Conservation (phyloP, 768 basidiomycete genomes). For the Naganishia vaughanmartiniae region DNA sequence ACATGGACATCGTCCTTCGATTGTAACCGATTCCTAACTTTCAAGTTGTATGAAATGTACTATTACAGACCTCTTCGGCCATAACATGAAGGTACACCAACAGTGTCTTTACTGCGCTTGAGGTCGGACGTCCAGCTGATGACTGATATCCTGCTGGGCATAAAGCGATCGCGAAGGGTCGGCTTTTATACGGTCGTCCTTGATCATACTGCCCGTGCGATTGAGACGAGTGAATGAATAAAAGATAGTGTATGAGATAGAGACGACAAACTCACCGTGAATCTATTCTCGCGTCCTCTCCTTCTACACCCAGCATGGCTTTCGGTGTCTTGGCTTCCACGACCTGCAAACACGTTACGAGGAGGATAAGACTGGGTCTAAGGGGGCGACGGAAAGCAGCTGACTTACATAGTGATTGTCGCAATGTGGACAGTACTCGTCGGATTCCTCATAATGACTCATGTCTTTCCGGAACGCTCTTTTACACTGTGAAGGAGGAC, state of each 20-base stretch:
- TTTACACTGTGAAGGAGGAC: constrained; percentile 43
- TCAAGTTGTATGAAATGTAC: constrained; percentile 6
- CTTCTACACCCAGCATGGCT: constrained; percentile 78
- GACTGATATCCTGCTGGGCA: constrained; percentile 39
- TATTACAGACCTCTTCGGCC: not conserved
- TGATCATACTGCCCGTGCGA: constrained; percentile 66
- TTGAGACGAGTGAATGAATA: not conserved
- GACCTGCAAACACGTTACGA: constrained; percentile 59
- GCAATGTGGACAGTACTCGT: constrained; percentile 97
- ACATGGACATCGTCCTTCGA: not conserved
- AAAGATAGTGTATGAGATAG: not conserved
- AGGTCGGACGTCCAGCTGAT: constrained; percentile 40
- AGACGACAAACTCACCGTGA: constrained; percentile 61
- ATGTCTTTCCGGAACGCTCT: constrained; percentile 98
- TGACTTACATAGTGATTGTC: constrained; percentile 87
- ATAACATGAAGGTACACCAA: too few species aligned
- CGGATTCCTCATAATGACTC: constrained; percentile 85
- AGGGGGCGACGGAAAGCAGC: constrained; percentile 44
- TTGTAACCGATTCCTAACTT: not conserved
- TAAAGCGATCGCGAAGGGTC: constrained; percentile 49
- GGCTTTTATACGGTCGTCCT: constrained; percentile 73
- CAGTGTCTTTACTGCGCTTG: not conserved
- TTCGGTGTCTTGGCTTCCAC: constrained; percentile 88
- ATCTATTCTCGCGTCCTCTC: constrained; percentile 85
- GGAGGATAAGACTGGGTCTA: not conserved